phyloP scores from a whole-genome alignment of 2,329 filamentous ascomycete species.

The Tolypocladium endophyticum region DNA sequence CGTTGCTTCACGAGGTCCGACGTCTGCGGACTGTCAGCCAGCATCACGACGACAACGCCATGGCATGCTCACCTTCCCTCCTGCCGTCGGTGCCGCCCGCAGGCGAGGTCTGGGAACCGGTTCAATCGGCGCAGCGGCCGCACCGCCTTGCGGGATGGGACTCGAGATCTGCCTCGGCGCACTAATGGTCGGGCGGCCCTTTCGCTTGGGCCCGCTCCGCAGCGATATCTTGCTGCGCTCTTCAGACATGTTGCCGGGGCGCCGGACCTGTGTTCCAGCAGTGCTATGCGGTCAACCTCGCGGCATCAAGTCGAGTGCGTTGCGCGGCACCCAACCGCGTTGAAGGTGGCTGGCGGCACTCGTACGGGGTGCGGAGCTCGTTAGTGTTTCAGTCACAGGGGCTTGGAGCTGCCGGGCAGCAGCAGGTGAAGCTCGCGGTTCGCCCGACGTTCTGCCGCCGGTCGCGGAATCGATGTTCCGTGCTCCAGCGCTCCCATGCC shows the following conservation, averaged over 20 bases:
- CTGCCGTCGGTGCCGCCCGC: slow-evolving; percentile 38
- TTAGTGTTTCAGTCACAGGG: background rate
- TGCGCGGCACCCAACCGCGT: background rate
- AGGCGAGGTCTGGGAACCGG: slow-evolving; percentile 26
- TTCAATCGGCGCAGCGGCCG: slow-evolving; percentile 10
- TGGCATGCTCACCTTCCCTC: slow-evolving; percentile 38
- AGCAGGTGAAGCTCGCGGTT: background rate
- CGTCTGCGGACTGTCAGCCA: slow-evolving; percentile 33
- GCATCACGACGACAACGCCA: background rate
- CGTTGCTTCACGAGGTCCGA: slow-evolving; percentile 84
- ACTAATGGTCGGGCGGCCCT: slow-evolving; percentile 50
- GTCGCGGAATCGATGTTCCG: slow-evolving; percentile 9
- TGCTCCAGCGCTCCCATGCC: background rate
- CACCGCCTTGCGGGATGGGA: slow-evolving; percentile 41
- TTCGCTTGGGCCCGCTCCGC: slow-evolving; percentile 49
- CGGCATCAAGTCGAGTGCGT: background rate
- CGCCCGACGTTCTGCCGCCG: slow-evolving; percentile 12
- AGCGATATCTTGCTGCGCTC: slow-evolving; percentile 53
- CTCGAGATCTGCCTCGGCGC: slow-evolving; percentile 52
- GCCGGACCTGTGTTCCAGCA: background rate
- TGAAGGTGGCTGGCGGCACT: background rate
- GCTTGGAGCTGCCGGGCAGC: background rate
- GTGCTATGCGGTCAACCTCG: background rate
- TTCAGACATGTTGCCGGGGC: slow-evolving; percentile 42
- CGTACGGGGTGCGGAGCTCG: too few species aligned